phyloP scores from a whole-genome alignment of 2,329 filamentous ascomycete genomes.

The Aspergillus ochraceoroseus region DNA sequence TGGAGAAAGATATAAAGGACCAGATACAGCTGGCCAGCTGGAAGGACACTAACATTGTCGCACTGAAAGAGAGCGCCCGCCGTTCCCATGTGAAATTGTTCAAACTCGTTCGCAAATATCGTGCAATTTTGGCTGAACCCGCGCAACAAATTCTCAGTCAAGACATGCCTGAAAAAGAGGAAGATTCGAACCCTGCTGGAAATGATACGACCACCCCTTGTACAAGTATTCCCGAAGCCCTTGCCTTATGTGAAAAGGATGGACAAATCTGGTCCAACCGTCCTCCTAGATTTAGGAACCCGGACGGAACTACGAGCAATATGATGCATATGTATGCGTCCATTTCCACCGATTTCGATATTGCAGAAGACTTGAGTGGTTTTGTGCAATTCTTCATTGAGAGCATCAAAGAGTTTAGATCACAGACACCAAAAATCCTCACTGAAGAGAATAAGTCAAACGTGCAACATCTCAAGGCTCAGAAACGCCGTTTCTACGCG shows the following conservation, averaged over 20 bases:
- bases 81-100: constrained; percentile 90
- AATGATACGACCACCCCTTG: constrained; percentile 17
- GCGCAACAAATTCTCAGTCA: constrained; percentile 56
- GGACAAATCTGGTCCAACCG: constrained; percentile 39
- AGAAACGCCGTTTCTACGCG: constrained; percentile 84
- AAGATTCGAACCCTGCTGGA: constrained; percentile 22
- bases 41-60: constrained; percentile 95
- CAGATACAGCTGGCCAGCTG: constrained; percentile 91
- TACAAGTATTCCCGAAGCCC: constrained; percentile 28
- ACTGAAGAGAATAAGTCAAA: constrained; percentile 80
- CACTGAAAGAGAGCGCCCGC: constrained; percentile 80
- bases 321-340: constrained; percentile 63
- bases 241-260: constrained; percentile 31
- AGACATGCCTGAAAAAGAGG: constrained; percentile 33
- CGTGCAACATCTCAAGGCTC: constrained; percentile 82
- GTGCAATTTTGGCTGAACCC: constrained; percentile 69
- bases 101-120: constrained; percentile 84
- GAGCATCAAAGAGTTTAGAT: constrained; percentile 68
- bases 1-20: constrained; percentile 93
- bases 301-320: constrained; percentile 63
- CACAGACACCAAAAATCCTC: constrained; percentile 73
- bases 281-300: constrained; percentile 66
- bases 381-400: constrained; percentile 66
- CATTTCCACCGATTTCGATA: constrained; percentile 51
- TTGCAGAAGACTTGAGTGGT: constrained; percentile 56